These are phyloP conservation scores for Suillus lakei DNA, from an alignment of 768 basidiomycete species.

Conservation along the genomic window DNA sequence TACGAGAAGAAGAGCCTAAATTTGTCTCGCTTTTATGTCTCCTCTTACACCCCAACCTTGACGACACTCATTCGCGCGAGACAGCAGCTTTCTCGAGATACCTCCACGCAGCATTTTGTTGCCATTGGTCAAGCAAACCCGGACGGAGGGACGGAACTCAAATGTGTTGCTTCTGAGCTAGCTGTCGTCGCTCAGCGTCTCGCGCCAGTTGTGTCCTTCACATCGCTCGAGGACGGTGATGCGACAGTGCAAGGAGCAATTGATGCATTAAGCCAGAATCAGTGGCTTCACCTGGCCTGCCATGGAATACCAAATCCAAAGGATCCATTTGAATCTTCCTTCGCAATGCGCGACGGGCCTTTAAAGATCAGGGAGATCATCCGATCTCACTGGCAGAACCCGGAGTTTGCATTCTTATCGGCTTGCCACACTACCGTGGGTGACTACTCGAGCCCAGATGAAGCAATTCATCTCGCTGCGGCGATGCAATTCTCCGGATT, in stretches of 20 bases:
- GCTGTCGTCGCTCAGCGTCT: background rate
- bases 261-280: background rate
- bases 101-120: background rate
- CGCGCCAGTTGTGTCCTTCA: slow-evolving; percentile 5
- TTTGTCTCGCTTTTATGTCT: background rate
- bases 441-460: slow-evolving; percentile 19
- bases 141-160: background rate
- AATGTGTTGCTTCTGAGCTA: background rate
- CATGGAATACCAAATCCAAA: slow-evolving; percentile 39
- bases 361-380: slow-evolving; percentile 12
- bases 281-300: slow-evolving; percentile 39
- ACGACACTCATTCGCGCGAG: slow-evolving; percentile 3
- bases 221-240: background rate
- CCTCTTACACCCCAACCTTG: slow-evolving; percentile 5
- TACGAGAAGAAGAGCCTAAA: slow-evolving; percentile 18
- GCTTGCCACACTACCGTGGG: slow-evolving; percentile 30
- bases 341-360: slow-evolving; percentile 23
- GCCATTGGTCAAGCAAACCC: slow-evolving; percentile 1
- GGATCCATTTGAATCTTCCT: slow-evolving; percentile 26
- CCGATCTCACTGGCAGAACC: slow-evolving; percentile 10
- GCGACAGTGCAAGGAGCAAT: background rate
- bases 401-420: slow-evolving; percentile 26
- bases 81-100: slow-evolving; percentile 18
- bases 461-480: slow-evolving; percentile 26
- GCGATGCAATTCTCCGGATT: slow-evolving; percentile 25